Base-by-base conservation (phyloP, 495 filamentous ascomycete genomes). In the Hypoxylon lenormandii region DNA sequence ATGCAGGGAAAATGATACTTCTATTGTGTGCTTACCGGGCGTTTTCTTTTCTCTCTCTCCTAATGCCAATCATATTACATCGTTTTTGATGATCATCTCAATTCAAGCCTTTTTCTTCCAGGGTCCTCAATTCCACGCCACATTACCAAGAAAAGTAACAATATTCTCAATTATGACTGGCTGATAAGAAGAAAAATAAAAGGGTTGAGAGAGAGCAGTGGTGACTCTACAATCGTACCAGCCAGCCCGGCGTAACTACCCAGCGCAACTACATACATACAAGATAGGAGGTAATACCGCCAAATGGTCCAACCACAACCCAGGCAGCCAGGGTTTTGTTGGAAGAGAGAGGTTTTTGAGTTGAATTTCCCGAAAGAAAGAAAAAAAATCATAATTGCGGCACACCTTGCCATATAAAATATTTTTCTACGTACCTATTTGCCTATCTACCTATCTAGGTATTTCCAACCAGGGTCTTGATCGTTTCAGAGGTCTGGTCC, bases 141-240 rank as follows among this genome's bases (percentile, higher is more conserved):
- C 63, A 66, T 48, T 59, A 47, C 56, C 63, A 28, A 43, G 22
- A 21, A 37, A 11, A 28, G 47, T 43, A 60, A 47, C 10, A 26
- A 46, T 3, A 13, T n/a, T 13, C 16, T 28, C 1, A 26, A 48
- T 6, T n/a, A 18, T 48, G 21, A 23, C 46, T 48, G 46, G 46
- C 15, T n/a, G 19, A 26, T 26, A 26, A 12, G 22, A 22, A 10
- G 8, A 28, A 28, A n/a, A 28, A 28, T n/a, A n/a, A 4, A 45
- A 45, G 21, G 16, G 42, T 18, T 45, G 42, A 16, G 38, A 8
- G 1, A 42, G 38, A 3, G 15, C 4, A n/a, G 38, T 42, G 5
- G 30, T 33, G 10, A 33, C 6, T 33, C 30, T 33, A 7, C 23
- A 2, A 26, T 2, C 23, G 23, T 26, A 26, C 2, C 23, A 26